These are phyloP conservation scores for Eucalyptus urophylla DNA, from an alignment of 345 rosid genomes.

Conservation along the genomic window DNA sequence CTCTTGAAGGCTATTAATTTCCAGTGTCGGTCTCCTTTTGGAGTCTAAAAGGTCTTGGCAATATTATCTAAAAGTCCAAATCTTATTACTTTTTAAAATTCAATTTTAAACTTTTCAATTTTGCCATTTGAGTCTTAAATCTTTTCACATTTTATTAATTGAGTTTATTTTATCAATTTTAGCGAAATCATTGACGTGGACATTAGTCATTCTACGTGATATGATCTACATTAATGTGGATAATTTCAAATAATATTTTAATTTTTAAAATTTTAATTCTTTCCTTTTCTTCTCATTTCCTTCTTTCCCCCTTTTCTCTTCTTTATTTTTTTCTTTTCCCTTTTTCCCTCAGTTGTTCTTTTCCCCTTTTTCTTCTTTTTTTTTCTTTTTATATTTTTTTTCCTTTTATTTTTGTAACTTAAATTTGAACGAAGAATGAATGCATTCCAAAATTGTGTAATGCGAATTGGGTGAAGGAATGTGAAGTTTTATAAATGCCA, in stretches of 20 bases:
- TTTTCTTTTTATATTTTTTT: too few species aligned
- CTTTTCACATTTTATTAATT: too few species aligned
- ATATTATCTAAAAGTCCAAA: too few species aligned
- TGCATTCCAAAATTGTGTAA: background rate
- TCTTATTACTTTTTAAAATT: rapidly evolving
- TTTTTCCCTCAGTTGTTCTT: rapidly evolving
- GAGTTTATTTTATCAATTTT: rapidly evolving
- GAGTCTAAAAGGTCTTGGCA: background rate
- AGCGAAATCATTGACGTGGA: rapidly evolving
- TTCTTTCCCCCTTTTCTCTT: too few species aligned
- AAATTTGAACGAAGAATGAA: background rate
- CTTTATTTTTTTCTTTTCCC: too few species aligned
- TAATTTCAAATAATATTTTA: background rate
- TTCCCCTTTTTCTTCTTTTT: too few species aligned
- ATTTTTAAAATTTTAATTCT: background rate
- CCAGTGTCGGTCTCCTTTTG: background rate
- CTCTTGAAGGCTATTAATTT: background rate
- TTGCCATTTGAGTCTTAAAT: rapidly evolving
- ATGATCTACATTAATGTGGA: rapidly evolving
- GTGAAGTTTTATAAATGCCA: background rate
- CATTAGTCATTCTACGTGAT: rapidly evolving
- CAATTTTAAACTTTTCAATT: too few species aligned
- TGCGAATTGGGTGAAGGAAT: background rate
- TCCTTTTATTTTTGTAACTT: background rate
- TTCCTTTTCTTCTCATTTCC: too few species aligned